Evolutionary conservation across 2,329 filamentous ascomycete genomes (phyloP).

Genomic region (Neocucurbitaria cava): DNA sequence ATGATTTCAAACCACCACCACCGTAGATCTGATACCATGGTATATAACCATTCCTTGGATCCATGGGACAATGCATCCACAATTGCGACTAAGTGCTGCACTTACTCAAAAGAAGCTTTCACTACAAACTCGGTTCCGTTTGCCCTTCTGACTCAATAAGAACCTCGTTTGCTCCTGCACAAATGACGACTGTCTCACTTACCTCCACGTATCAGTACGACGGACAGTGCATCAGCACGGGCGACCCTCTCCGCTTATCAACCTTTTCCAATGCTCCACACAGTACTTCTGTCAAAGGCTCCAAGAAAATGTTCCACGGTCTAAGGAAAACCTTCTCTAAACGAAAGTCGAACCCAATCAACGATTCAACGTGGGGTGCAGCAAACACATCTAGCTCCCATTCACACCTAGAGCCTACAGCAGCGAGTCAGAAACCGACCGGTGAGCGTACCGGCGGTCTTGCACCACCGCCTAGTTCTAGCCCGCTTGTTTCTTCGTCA

Average conservation of each 20-base stretch:
- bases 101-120: slow-evolving; percentile 2
- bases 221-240: slow-evolving; percentile 3
- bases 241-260: slow-evolving; percentile 3
- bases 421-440: slow-evolving; percentile 9
- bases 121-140: slow-evolving; percentile 6
- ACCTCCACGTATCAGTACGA: slow-evolving; percentile 6
- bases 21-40: neutral
- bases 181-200: slow-evolving; percentile 22
- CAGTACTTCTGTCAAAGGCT: slow-evolving; percentile 4
- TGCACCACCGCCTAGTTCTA: slow-evolving; percentile 20
- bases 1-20: neutral
- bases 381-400: slow-evolving; percentile 6
- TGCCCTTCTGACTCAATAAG: slow-evolving; percentile 2
- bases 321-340: slow-evolving; percentile 24
- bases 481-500: slow-evolving; percentile 28
- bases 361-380: slow-evolving; percentile 5
- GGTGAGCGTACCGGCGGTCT: slow-evolving; percentile 24
- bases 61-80: neutral
- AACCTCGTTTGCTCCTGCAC: slow-evolving; percentile 3
- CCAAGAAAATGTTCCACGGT: slow-evolving; percentile 17
- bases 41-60: slow-evolving; percentile 2
- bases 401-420: neutral
- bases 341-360: slow-evolving; percentile 17
- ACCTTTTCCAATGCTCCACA: slow-evolving; percentile 2
- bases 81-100: neutral